Conservation (phyloP, 805 yeast genomes). For the Hanseniaspora meyeri region DNA sequence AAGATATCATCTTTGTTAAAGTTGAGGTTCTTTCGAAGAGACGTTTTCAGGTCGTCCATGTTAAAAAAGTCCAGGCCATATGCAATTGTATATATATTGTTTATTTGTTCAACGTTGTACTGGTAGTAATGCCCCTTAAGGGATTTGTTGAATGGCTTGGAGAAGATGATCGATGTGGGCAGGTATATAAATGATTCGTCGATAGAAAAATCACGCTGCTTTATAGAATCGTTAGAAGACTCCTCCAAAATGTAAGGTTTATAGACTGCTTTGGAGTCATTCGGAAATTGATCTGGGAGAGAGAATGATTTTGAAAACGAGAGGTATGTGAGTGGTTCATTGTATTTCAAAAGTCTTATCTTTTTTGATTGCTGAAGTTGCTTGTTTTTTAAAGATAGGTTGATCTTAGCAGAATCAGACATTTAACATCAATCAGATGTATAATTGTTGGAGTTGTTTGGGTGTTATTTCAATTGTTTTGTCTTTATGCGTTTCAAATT, state of each 20-base stretch:
- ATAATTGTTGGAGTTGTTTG: too few relatives aligned
- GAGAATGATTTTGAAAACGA: background rate
- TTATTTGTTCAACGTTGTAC: background rate
- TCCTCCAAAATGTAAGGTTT: background rate
- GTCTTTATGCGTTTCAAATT: too few relatives aligned
- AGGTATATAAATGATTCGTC: background rate
- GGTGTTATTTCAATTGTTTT: too few relatives aligned
- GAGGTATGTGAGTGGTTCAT: background rate
- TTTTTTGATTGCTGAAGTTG: background rate
- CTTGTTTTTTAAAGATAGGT: background rate
- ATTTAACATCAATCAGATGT: background rate
- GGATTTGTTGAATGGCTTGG: background rate
- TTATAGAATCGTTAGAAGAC: background rate
- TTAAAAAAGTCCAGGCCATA: constrained; percentile 29
- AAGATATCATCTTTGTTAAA: background rate
- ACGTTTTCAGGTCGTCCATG: background rate
- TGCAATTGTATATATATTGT: constrained; percentile 18
- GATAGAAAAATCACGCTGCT: background rate
- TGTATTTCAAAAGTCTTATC: background rate
- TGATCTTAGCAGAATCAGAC: background rate
- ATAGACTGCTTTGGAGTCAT: background rate
- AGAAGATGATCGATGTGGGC: background rate
- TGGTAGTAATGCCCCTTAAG: background rate
- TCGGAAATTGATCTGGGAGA: background rate
- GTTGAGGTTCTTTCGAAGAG: background rate